phyloP scores from a whole-genome alignment of 495 filamentous ascomycete species.

The Symbiotaphrina buchneri region DNA sequence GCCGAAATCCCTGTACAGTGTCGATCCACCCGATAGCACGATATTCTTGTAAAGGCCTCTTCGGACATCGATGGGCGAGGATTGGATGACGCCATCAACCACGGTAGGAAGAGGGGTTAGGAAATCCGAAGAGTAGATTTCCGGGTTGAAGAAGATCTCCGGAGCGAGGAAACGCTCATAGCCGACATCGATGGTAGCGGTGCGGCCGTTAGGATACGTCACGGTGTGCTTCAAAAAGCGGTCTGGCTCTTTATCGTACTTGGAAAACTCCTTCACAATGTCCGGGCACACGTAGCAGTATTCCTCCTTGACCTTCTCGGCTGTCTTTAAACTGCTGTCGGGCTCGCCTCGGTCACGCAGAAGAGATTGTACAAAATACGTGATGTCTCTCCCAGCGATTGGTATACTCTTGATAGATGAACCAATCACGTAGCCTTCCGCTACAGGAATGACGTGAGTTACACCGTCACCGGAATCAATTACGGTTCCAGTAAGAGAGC shows the following conservation, averaged over 20 bases:
- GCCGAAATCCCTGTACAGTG: constrained; percentile 93
- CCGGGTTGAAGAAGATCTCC: constrained; percentile 98
- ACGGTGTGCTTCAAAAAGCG: constrained; percentile 78
- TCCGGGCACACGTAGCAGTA: constrained; percentile 96
- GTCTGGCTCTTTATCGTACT: constrained; percentile 79
- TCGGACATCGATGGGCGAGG: constrained; percentile 89
- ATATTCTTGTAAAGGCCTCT: constrained; percentile 99
- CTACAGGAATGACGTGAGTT: constrained; percentile 95
- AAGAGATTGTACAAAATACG: constrained; percentile 90
- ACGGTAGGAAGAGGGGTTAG: constrained; percentile 83
- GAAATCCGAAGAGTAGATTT: constrained; percentile 98
- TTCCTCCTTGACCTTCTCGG: constrained; percentile 92
- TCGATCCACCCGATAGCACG: constrained; percentile 88
- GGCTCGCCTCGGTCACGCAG: constrained; percentile 91
- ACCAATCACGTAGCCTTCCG: constrained; percentile 96
- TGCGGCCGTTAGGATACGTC: constrained; percentile 64
- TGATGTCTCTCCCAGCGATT: constrained; percentile 91
- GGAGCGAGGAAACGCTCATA: constrained; percentile 97
- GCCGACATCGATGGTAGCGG: constrained; percentile 72
- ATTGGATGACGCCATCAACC: constrained; percentile 91
- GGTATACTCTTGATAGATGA: constrained; percentile 98
- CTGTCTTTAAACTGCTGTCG: constrained; percentile 90
- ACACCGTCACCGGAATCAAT: constrained; percentile 97
- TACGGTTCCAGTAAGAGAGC: constrained; percentile 92
- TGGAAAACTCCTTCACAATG: constrained; percentile 90